Evolutionary conservation across 1,284 basidiomycete species (phyloP).

Genomic region (Inonotus obliquus): DNA sequence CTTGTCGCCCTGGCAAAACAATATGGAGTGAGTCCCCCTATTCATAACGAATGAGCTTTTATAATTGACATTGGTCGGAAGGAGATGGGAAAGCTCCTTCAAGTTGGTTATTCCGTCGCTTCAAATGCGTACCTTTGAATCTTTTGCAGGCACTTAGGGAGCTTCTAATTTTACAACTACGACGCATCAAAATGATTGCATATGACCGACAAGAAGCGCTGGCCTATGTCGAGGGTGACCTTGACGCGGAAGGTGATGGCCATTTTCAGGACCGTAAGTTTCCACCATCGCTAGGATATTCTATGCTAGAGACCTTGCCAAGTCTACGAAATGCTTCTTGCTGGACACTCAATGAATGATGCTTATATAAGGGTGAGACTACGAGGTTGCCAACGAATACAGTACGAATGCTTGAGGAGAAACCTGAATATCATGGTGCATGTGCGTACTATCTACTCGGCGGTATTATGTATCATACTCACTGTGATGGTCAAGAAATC

Average conservation of each 20-base stretch:
- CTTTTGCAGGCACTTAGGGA: constrained; percentile 20
- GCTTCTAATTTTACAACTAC: constrained; percentile 22
- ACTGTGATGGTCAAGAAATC: too few species aligned
- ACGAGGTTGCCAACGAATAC: constrained; percentile 17
- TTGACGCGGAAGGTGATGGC: constrained; percentile 20
- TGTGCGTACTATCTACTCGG: constrained; percentile 13
- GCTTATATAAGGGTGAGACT: constrained; percentile 21
- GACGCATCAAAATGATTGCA: constrained; percentile 21
- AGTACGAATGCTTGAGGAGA: constrained; percentile 19
- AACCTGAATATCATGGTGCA: constrained; percentile 25
- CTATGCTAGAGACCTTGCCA: neutral
- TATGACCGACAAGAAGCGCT: constrained; percentile 22
- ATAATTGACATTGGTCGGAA: neutral
- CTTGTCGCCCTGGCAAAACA: constrained; percentile 22
- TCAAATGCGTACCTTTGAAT: too few species aligned
- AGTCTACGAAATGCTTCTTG: constrained; percentile 26
- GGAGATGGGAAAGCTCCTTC: neutral
- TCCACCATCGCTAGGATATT: neutral
- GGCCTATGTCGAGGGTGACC: constrained; percentile 22
- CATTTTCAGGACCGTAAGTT: constrained; percentile 24
- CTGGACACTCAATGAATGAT: constrained; percentile 25
- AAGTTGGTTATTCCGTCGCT: neutral
- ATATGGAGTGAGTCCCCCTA: neutral
- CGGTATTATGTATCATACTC: too few species aligned
- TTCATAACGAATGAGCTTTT: neutral